These are phyloP conservation scores for Eucalyptus regnans DNA, from an alignment of 345 rosid species.

Conservation along the genomic window DNA sequence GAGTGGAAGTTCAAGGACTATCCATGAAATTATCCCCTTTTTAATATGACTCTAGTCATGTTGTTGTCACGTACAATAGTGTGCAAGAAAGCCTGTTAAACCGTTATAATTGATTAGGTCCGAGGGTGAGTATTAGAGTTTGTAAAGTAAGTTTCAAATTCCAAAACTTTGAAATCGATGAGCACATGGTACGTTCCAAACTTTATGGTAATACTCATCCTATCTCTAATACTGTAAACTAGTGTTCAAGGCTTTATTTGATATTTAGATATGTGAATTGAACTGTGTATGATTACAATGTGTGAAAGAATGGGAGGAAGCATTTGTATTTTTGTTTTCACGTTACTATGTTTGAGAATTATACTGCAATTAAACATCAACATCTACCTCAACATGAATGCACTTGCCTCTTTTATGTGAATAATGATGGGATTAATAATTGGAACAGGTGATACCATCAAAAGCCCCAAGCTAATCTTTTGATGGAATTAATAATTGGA, in stretches of 20 bases:
- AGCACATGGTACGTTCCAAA: fast-evolving
- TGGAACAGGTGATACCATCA: neutral
- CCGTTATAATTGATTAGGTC: neutral
- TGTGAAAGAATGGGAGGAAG: neutral
- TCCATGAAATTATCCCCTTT: fast-evolving
- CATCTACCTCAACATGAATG: neutral
- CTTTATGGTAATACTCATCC: too few relatives aligned
- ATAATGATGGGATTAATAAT: neutral
- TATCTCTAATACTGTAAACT: too few relatives aligned
- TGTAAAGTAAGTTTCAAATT: neutral
- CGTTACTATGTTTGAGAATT: neutral
- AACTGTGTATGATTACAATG: neutral
- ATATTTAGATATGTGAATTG: neutral
- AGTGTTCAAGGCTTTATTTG: neutral
- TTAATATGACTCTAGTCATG: too few relatives aligned
- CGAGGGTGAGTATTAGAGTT: fast-evolving
- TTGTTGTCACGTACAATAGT: fast-evolving
- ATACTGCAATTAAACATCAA: neutral
- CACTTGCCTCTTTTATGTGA: neutral
- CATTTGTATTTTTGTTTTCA: neutral
- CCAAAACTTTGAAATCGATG: too few relatives aligned
- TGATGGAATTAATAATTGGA: too few relatives aligned
- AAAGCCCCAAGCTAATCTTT: too few relatives aligned
- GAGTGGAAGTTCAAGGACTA: fast-evolving
- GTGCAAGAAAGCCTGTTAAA: neutral